Conservation (phyloP, 352 stramenopile genomes). For the Phytophthora cryptogea region DNA sequence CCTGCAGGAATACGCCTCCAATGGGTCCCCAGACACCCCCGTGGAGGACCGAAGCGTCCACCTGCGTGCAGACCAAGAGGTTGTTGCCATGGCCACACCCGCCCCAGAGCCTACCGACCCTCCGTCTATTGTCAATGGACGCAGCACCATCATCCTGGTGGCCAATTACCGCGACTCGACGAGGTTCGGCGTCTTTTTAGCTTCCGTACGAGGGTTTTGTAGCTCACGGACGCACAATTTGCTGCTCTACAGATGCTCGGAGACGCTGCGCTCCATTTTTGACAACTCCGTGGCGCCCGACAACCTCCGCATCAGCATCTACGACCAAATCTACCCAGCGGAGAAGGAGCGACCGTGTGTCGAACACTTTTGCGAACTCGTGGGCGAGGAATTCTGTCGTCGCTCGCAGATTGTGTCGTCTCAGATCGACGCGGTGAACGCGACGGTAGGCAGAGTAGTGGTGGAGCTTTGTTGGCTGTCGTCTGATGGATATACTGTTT, state of each 20-base stretch:
- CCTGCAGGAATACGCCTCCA: slow-evolving; percentile 66
- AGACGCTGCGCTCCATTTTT: slow-evolving; percentile 83
- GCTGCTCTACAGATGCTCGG: slow-evolving; percentile 47
- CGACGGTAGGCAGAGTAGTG: slow-evolving; percentile 43
- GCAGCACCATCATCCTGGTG: slow-evolving; percentile 77
- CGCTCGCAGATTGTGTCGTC: slow-evolving; percentile 66
- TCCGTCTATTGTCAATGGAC: slow-evolving; percentile 54
- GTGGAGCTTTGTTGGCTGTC: neutral
- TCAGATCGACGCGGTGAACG: slow-evolving; percentile 70
- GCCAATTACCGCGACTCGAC: slow-evolving; percentile 85
- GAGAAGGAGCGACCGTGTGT: slow-evolving; percentile 71
- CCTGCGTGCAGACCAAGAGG: slow-evolving; percentile 34
- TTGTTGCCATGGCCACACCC: slow-evolving; percentile 3
- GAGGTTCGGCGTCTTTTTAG: slow-evolving; percentile 28
- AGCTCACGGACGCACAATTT: neutral
- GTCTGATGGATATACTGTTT: slow-evolving; percentile 10
- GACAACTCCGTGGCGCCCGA: slow-evolving; percentile 66
- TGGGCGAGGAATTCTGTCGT: slow-evolving; percentile 65
- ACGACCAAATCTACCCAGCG: slow-evolving; percentile 72
- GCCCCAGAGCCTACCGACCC: slow-evolving; percentile 21
- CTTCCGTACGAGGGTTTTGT: neutral
- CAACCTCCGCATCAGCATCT: slow-evolving; percentile 64
- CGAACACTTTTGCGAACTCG: slow-evolving; percentile 68
- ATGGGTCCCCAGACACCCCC: slow-evolving; percentile 33
- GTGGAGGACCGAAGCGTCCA: slow-evolving; percentile 35